Conservation (phyloP, 2,329 filamentous ascomycete species). For the Neopestalotiopsis sp. region DNA sequence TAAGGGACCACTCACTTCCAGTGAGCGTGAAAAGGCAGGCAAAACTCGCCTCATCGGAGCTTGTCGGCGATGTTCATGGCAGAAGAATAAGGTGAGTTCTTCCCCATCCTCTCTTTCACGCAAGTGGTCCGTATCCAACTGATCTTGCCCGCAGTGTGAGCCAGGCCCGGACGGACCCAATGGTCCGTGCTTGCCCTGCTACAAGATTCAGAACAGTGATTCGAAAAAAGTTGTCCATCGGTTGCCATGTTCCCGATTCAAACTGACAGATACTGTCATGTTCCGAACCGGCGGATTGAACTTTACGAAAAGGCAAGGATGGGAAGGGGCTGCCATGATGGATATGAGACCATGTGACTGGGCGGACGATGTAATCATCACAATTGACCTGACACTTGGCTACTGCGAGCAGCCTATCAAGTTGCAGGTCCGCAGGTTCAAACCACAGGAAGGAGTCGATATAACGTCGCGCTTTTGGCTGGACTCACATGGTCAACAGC, state of each 20-base stretch:
- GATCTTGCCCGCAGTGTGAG: conserved; percentile 38
- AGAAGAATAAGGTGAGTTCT: conserved; percentile 47
- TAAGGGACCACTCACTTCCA: not conserved
- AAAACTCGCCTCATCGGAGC: conserved; percentile 43
- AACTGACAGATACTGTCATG: conserved; percentile 45
- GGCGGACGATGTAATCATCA: conserved; percentile 28
- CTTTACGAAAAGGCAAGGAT: conserved; percentile 45
- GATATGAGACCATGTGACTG: conserved; percentile 43
- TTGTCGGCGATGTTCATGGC: conserved; percentile 50
- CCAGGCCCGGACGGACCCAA: conserved; percentile 34
- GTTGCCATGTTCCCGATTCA: conserved; percentile 48
- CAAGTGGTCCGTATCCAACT: not conserved
- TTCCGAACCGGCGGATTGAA: conserved; percentile 49
- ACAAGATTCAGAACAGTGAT: conserved; percentile 35
- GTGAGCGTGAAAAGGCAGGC: conserved; percentile 36
- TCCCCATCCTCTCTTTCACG: conserved; percentile 1
- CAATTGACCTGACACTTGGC: conserved; percentile 45
- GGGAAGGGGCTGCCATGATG: conserved; percentile 44
- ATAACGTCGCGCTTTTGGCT: conserved; percentile 40
- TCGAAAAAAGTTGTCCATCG: conserved; percentile 54
- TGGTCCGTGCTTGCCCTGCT: conserved; percentile 46
- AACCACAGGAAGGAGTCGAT: conserved; percentile 26
- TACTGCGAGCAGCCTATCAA: conserved; percentile 41
- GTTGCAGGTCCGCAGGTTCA: conserved; percentile 48
- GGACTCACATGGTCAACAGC: conserved; percentile 32